Base-by-base conservation (phyloP, 2,329 filamentous ascomycete species). In the Chrysoporthe cubensis region DNA sequence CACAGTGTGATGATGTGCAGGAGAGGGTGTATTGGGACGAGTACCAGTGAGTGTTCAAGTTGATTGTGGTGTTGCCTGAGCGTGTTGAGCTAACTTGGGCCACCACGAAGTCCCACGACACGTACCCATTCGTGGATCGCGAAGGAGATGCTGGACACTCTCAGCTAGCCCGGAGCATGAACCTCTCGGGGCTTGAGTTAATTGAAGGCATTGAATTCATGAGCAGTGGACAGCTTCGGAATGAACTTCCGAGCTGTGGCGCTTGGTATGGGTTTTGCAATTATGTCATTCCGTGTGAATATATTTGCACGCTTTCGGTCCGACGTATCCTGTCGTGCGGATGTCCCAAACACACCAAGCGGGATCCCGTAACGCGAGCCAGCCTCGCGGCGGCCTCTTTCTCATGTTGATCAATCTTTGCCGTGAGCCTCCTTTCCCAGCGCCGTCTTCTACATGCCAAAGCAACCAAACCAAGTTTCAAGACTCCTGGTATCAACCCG, bases 21-120 rank as follows among this genome's bases (percentile, higher is more conserved):
- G 61, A 32, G 4, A 26, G 48, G 61, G 61, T 63, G 61, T 63
- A 63, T 26, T 63, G 61, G 61, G 61, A 63, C 14, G 61, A 63
- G 48, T 63, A 63, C 48, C 61, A 63, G 61, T 54, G 21, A 56
- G 61, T 62, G 42, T 18, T 48, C 16, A 44, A 7, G 13, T 37
- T 8, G 26, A 32, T 7, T 4, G n/a, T 9, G 8, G 42, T 42
- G 61, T n/a, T 32, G 16, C 26, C 7, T 37, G 18, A 5, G 14
- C 8, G 18, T 37, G 16, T 21, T 40, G 50, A 18, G 61, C 46
- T 63, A 48, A 63, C 32, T 8, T 7, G 14, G 18, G 40, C 5
- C 3, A 60, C 37, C n/a, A 18, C 14, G 13, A 43, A 63, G 61
- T 5, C 61, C 61, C 5, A 63, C 61, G 9, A 63, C 61, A 2